Evolutionary conservation across 345 rosid genomes (phyloP), one percentile per base, ranked within the genome.

Genomic region (Clausena lansium): DNA sequence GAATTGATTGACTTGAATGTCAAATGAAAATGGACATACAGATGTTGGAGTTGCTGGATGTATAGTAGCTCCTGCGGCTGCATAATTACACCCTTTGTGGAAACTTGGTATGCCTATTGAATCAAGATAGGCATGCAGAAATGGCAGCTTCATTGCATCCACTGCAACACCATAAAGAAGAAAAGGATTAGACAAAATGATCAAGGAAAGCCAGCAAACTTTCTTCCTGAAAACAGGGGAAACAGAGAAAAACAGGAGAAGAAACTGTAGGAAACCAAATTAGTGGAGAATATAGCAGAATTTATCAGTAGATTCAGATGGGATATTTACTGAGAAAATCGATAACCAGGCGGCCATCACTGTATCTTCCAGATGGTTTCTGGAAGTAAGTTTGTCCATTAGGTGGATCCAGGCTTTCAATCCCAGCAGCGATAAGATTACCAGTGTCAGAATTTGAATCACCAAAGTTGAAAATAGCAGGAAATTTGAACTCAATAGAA

Each of bases 91-190:
- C 4, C 98, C 99, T 77, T 76, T 92, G 6, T 79, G 89, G 83
- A 94, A 94, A 85, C 80, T 94, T 5, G 99, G 99, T 10, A 77
- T 15, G 28, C 99, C 99, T 15, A 92, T 52, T 67, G 99, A 89
- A 72, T 96, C 98, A 83, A 96, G 81, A 83, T 96, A 92, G 3
- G 98, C 90, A 82, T 91, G 92, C 65, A 96, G 87, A 80, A 94
- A 92, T 52, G 98, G 97, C 58, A 92, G 78, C 81, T 94, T 95
- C 98, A 96, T 92, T 76, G 90, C 97, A 83, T 90, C 98, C 98
- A 92, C 99, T 96, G 87, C 70, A 79, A 25, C 2, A 62, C 19
- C 66, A 68, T 60, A 74, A 5, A 30, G 14, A 36, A 4, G 38
- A 71, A 15, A 64, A 19, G 2, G 27, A 32, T 13, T 22, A 35